Base-by-base conservation (phyloP, 306 rosid species). In the Prunus mira region DNA sequence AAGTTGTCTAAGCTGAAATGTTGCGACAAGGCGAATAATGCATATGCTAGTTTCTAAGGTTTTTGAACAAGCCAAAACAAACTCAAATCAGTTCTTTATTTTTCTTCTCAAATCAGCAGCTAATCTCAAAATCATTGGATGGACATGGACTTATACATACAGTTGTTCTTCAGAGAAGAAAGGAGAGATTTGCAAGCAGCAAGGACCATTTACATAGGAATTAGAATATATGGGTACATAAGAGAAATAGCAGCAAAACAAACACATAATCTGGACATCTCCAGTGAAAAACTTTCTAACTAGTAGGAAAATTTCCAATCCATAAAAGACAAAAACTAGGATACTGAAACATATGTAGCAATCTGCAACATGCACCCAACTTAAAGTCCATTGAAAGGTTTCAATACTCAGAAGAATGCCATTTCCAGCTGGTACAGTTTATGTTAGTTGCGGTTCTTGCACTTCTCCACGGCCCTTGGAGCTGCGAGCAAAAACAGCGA, bases 391-490 rank as follows among this genome's bases (percentile, higher is more conserved):
- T 70, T 38, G 45, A 68, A 27, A 78, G 79, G 47, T 80, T 87
- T 83, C 84, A 54, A 69, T 76, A 81, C 87, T 77, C 71, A 49
- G 67, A 65, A 28, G 61, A 78, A 68, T 57, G 78, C 64, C 75
- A 57, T 50, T 56, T 75, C 74, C 67, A 60, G 79, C 61, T 15
- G 43, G 61, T 57, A 77, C 73, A 19, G 69, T 78, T 76, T 62
- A 54, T 72, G 72, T 79, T 83, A 94, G 83, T 75, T 90, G 79
- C 82, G 91, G 87, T 81, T 92, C 84, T 86, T 89, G 80, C 92
- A 85, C 76, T 92, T 92, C 84, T 90, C 97, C 85, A 84, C 65
- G 47, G 91, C 88, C 83, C 97, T 92, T 66, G 99, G 99, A 78
- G 97, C 99, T 95, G 93, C 84, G 88, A 78, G 25, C 65, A 83